These are phyloP conservation scores for Hamamelis virginiana DNA, from an alignment of 164 flowering plant species.

Conservation along the genomic window DNA sequence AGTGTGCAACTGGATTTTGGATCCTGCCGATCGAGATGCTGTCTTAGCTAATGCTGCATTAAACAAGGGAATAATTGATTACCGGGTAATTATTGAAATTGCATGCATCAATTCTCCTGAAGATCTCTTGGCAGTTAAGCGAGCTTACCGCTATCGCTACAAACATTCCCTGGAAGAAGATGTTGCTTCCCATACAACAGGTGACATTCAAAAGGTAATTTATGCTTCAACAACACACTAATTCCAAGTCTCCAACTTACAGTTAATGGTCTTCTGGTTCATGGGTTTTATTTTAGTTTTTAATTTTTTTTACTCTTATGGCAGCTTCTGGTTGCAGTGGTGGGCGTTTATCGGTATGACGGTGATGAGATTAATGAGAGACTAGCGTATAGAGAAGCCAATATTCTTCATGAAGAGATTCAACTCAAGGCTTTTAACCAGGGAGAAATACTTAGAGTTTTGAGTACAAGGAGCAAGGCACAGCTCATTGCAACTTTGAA, in stretches of 20 bases:
- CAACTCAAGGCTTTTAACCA: conserved; percentile 30
- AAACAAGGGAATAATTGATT: conserved; percentile 22
- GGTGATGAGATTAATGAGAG: conserved; percentile 44
- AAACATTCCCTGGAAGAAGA: conserved; percentile 46
- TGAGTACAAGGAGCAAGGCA: conserved; percentile 83
- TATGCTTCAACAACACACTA: not conserved
- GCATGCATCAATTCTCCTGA: conserved; percentile 32
- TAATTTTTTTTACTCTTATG: too few species aligned
- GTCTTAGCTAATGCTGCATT: conserved; percentile 38
- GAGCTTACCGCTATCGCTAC: conserved; percentile 37
- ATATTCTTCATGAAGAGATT: conserved; percentile 40
- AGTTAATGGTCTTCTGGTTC: not conserved
- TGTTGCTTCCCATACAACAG: conserved; percentile 33
- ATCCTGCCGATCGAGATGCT: conserved; percentile 44
- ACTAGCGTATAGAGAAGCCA: conserved; percentile 55
- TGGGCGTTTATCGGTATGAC: conserved; percentile 35
- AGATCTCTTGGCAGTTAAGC: conserved; percentile 36
- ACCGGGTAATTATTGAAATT: conserved; percentile 33
- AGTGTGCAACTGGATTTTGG: conserved; percentile 45
- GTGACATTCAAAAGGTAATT: conserved; percentile 29
- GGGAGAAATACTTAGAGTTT: conserved; percentile 75
- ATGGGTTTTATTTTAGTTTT: not conserved
- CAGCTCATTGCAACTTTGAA: conserved; percentile 82
- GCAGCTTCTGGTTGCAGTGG: conserved; percentile 41
- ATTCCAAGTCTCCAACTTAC: too few species aligned